Evolutionary conservation across 1,139 yeast species (phyloP).

Genomic region (Zygosaccharomyces pseudobailii): DNA sequence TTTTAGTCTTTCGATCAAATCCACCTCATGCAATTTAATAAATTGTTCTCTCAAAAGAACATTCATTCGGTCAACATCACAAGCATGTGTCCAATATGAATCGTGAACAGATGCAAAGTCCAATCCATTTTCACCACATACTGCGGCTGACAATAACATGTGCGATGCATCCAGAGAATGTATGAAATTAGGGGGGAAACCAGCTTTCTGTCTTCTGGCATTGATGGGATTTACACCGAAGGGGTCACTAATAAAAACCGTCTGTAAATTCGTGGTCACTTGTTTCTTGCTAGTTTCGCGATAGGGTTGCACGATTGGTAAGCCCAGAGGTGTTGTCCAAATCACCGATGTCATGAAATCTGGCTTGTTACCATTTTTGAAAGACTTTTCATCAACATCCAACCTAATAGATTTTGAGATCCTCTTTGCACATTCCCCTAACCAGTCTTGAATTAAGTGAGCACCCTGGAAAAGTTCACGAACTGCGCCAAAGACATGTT

Average conservation of each 20-base stretch:
- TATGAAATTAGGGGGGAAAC: constrained; percentile 93
- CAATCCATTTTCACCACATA: constrained; percentile 62
- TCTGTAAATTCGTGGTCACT: constrained; percentile 75
- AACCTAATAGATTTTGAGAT: constrained; percentile 74
- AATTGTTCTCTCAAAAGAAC: constrained; percentile 71
- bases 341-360: constrained; percentile 82
- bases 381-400: constrained; percentile 43
- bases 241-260: constrained; percentile 78
- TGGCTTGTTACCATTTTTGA: constrained; percentile 41
- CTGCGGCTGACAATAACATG: constrained; percentile 84
- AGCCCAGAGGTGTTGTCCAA: constrained; percentile 95
- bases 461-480: constrained; percentile 88
- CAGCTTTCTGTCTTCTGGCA: constrained; percentile 82
- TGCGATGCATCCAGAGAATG: constrained; percentile 97
- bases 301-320: constrained; percentile 95
- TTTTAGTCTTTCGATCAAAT: constrained; percentile 64
- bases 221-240: constrained; percentile 78
- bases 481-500: constrained; percentile 75
- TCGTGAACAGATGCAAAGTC: constrained; percentile 97
- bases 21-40: constrained; percentile 67
- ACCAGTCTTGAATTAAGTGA: constrained; percentile 94
- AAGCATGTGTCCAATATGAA: constrained; percentile 97
- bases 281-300: constrained; percentile 61
- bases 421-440: constrained; percentile 77
- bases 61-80: constrained; percentile 73